These are phyloP conservation scores for Magnaporthiopsis incrustans DNA, from an alignment of 2,329 filamentous ascomycete genomes.

Conservation along the genomic window DNA sequence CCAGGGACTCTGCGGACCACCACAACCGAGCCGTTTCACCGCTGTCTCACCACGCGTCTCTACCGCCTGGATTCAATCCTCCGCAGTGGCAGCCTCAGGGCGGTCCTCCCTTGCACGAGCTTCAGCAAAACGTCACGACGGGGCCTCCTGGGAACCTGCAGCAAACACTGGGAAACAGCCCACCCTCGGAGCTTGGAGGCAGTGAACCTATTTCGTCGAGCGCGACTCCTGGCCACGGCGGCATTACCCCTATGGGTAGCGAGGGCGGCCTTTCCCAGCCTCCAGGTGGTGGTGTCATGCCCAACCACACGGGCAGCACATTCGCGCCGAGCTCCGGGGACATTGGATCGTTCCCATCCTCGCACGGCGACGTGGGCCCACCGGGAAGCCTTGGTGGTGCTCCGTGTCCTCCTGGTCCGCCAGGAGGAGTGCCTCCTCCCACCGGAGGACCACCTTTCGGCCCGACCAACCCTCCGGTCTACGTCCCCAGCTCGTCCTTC, in stretches of 20 bases:
- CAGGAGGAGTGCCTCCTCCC: not conserved
- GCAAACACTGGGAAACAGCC: not conserved
- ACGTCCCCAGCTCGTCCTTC: not conserved
- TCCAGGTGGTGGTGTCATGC: not conserved
- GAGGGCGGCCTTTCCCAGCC: not conserved
- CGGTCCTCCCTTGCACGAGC: not conserved
- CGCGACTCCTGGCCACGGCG: not conserved
- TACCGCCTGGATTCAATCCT: not conserved
- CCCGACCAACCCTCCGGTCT: not conserved
- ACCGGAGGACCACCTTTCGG: not conserved
- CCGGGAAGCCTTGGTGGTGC: not conserved
- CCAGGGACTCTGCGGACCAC: not conserved
- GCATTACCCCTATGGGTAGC: not conserved
- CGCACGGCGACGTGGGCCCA: not conserved
- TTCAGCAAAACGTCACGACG: not conserved
- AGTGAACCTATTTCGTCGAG: not conserved
- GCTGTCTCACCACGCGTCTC: not conserved
- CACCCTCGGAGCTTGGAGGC: not conserved
- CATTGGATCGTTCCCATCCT: not conserved
- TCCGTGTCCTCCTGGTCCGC: not conserved
- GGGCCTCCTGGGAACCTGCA: not conserved
- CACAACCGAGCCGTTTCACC: not conserved
- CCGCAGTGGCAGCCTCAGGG: not conserved
- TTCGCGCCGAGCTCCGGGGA: not conserved
- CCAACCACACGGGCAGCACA: not conserved